phyloP scores from a whole-genome alignment of 768 basidiomycete species.

The Hydnomerulius pinastri region DNA sequence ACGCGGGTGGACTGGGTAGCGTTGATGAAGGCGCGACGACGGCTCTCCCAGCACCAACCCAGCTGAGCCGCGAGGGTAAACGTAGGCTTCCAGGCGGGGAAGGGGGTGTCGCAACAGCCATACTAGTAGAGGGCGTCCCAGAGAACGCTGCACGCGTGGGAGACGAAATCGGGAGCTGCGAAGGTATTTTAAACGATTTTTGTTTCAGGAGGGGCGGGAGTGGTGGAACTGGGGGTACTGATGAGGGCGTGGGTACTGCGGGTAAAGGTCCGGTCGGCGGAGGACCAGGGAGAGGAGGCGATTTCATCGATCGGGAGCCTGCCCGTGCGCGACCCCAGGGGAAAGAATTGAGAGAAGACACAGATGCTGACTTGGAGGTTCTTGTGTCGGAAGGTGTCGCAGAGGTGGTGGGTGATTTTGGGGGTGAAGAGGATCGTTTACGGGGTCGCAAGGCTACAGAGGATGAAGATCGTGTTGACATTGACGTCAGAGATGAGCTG shows the following conservation, averaged over 20 bases:
- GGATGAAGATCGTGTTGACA: not conserved
- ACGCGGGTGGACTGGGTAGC: slow-evolving; percentile 33
- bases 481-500: slow-evolving; percentile 4
- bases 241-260: slow-evolving; percentile 21
- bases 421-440: slow-evolving; percentile 1
- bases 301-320: slow-evolving; percentile 25
- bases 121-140: slow-evolving; percentile 1
- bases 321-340: slow-evolving; percentile 23
- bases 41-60: slow-evolving; percentile 26
- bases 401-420: slow-evolving; percentile 7
- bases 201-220: slow-evolving; percentile 26
- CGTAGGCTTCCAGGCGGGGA: slow-evolving; percentile 32
- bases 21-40: slow-evolving; percentile 5
- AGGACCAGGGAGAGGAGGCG: slow-evolving; percentile 27
- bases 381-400: slow-evolving; percentile 5
- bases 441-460: not conserved
- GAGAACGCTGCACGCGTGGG: slow-evolving; percentile 9
- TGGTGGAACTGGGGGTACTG: slow-evolving; percentile 26
- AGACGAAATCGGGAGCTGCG: slow-evolving; percentile 4
- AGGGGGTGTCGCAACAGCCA: slow-evolving; percentile 21
- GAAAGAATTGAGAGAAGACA: slow-evolving; percentile 3
- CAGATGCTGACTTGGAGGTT: slow-evolving; percentile 22
- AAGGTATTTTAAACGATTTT: slow-evolving; percentile 10
- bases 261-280: slow-evolving; percentile 32
- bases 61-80: slow-evolving; percentile 32